These are phyloP conservation scores for Ustilago xerochloae DNA, from an alignment of 1,284 basidiomycete species.

Conservation along the genomic window DNA sequence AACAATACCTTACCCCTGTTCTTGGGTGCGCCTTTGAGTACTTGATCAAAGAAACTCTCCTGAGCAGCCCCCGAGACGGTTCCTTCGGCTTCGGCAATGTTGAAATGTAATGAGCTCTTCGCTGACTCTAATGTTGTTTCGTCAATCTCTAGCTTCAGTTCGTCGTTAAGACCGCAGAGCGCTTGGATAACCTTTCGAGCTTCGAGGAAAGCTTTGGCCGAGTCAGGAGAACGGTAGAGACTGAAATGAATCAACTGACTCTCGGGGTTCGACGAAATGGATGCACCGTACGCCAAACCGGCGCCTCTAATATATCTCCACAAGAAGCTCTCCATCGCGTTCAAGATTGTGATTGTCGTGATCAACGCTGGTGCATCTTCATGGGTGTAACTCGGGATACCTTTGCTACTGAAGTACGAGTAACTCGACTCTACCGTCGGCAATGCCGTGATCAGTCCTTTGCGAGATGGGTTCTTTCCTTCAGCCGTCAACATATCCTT, in stretches of 20 bases:
- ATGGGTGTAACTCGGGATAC: slow-evolving; percentile 72
- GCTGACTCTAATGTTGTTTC: slow-evolving; percentile 87
- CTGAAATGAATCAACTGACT: slow-evolving; percentile 83
- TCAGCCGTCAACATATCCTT: slow-evolving; percentile 79
- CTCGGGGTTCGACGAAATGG: slow-evolving; percentile 82
- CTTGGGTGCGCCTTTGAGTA: slow-evolving; percentile 55
- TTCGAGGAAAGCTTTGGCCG: slow-evolving; percentile 83
- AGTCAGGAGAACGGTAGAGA: slow-evolving; percentile 83
- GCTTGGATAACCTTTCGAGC: slow-evolving; percentile 72
- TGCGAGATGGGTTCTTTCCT: slow-evolving; percentile 75
- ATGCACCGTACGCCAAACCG: slow-evolving; percentile 84
- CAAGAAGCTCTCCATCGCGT: slow-evolving; percentile 92
- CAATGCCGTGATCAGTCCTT: slow-evolving; percentile 87
- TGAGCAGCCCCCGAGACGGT: slow-evolving; percentile 84
- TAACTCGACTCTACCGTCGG: slow-evolving; percentile 95
- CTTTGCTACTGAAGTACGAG: slow-evolving; percentile 81
- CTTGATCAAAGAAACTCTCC: slow-evolving; percentile 54
- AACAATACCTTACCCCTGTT: slow-evolving; percentile 56
- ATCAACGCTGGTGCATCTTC: slow-evolving; percentile 85
- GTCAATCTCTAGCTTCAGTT: slow-evolving; percentile 74
- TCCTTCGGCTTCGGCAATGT: slow-evolving; percentile 81
- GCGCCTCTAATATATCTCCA: slow-evolving; percentile 73
- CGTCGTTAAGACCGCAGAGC: slow-evolving; percentile 47
- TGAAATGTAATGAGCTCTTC: slow-evolving; percentile 88
- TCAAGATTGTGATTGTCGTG: slow-evolving; percentile 87